These are phyloP conservation scores for Mucor sp. DNA, from an alignment of 371 early-diverging fungal genomes.

Conservation along the genomic window DNA sequence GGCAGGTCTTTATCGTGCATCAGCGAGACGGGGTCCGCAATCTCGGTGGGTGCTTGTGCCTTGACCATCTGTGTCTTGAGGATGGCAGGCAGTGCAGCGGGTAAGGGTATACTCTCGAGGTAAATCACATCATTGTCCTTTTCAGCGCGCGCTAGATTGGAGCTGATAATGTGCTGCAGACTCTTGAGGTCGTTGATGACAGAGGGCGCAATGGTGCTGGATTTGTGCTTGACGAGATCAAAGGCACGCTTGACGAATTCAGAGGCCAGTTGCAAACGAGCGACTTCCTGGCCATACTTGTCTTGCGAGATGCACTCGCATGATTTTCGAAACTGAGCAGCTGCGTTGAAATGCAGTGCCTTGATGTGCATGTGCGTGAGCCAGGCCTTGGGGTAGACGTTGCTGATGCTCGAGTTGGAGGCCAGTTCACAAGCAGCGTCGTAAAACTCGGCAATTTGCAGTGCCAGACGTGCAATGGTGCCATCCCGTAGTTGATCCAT, in stretches of 20 bases:
- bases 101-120: constrained; percentile 72
- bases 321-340: constrained; percentile 78
- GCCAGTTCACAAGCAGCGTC: constrained; percentile 67
- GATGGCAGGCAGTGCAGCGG: constrained; percentile 60
- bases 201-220: constrained; percentile 16
- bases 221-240: constrained; percentile 18
- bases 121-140: constrained; percentile 93
- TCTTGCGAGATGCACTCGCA: constrained; percentile 71
- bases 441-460: constrained; percentile 74
- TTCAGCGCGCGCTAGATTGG: constrained; percentile 71
- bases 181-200: constrained; percentile 49
- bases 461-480: constrained; percentile 78
- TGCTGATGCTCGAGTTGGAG: constrained; percentile 55
- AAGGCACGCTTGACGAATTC: constrained; percentile 40
- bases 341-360: constrained; percentile 70
- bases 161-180: constrained; percentile 57
- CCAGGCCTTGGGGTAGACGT: constrained; percentile 59
- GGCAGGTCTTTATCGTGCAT: constrained; percentile 46
- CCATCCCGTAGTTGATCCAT: constrained; percentile 78
- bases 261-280: constrained; percentile 67
- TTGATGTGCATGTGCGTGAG: constrained; percentile 71
- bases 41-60: constrained; percentile 40
- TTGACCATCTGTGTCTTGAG: constrained; percentile 74
- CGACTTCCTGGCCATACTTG: constrained; percentile 88
- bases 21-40: constrained; percentile 48